A percentile compares a stretch with the other conserved stretches of the same genome.
Conservation (phyloP, 257 asterid species). For the Ocimum tenuiflorum region DNA sequence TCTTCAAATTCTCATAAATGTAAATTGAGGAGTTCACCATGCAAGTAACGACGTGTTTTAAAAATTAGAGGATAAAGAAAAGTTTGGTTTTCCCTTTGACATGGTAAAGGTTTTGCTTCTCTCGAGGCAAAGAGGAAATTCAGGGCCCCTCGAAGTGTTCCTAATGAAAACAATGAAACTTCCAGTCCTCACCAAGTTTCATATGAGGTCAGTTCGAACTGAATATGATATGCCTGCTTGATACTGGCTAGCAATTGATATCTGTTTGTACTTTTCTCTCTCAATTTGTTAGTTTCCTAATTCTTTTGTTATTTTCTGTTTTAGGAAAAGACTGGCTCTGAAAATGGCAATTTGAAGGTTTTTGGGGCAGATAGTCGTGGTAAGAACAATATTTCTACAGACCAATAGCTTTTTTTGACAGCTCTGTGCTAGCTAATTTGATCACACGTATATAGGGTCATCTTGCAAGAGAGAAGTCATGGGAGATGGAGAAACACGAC, state of each 20-base stretch:
- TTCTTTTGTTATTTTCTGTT: slow-evolving; percentile 3
- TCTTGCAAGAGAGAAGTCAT: slow-evolving; percentile 20
- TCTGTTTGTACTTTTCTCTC: not conserved
- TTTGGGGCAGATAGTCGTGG: slow-evolving; percentile 37
- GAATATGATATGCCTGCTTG: slow-evolving; percentile 3
- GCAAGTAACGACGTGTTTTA: not conserved
- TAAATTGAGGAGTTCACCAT: slow-evolving; percentile 1
- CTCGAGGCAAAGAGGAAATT: slow-evolving; percentile 80
- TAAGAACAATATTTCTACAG: slow-evolving; percentile 21
- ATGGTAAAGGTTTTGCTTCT: slow-evolving; percentile 67
- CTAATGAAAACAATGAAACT: slow-evolving; percentile 28
- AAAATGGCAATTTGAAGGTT: slow-evolving; percentile 24
- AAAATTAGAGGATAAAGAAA: not conserved
- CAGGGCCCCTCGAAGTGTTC: slow-evolving; percentile 58
- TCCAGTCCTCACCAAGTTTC: slow-evolving; percentile 19
- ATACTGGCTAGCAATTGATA: slow-evolving; percentile 1
- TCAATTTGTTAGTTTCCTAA: not conserved
- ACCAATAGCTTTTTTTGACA: not conserved
- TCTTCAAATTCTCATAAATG: not conserved
- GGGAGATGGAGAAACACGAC: slow-evolving; percentile 19
- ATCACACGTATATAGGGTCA: slow-evolving; percentile 25
- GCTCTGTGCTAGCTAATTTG: not conserved
- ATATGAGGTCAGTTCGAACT: slow-evolving; percentile 29
- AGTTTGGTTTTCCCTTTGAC: slow-evolving; percentile 36
- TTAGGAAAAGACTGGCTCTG: slow-evolving; percentile 34